Evolutionary conservation across 2,329 filamentous ascomycete genomes (phyloP).

Genomic region (Zasmidium citrigriseum): DNA sequence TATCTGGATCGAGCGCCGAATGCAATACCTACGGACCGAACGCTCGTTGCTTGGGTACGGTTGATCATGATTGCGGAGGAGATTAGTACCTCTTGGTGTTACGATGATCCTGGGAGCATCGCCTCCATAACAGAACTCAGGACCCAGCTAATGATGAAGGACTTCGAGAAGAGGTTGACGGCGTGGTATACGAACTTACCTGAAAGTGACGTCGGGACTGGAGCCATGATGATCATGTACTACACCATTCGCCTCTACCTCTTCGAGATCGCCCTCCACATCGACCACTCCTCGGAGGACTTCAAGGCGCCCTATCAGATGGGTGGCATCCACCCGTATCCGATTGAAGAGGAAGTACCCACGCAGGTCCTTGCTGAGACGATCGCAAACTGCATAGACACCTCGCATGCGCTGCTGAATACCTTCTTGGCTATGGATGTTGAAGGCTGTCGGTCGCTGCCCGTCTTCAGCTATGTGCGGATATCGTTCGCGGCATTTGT

Average conservation of each 20-base stretch:
- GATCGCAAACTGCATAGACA: constrained; percentile 65
- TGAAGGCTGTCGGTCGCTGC: constrained; percentile 61
- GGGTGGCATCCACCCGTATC: constrained; percentile 47
- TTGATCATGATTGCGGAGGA: constrained; percentile 68
- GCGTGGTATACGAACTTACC: constrained; percentile 60
- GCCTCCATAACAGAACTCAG: constrained; percentile 61
- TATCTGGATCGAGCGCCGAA: constrained; percentile 57
- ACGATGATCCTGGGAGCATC: constrained; percentile 61
- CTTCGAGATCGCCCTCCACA: constrained; percentile 73
- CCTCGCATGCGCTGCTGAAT: constrained; percentile 67
- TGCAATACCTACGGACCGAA: constrained; percentile 58
- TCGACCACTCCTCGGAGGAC: constrained; percentile 60
- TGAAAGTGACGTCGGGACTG: constrained; percentile 39
- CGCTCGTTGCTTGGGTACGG: constrained; percentile 61
- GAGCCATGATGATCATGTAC: constrained; percentile 64
- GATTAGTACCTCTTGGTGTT: constrained; percentile 64
- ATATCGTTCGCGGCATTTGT: constrained; percentile 72
- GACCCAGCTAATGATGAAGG: constrained; percentile 64
- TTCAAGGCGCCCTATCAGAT: constrained; percentile 50
- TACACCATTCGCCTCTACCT: constrained; percentile 70
- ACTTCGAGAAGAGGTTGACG: constrained; percentile 65
- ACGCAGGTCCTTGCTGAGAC: constrained; percentile 66
- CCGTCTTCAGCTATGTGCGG: constrained; percentile 71
- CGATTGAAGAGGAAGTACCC: constrained; percentile 20
- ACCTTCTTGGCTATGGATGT: constrained; percentile 64